Base-by-base conservation (phyloP, 164 flowering plant species). In the Houttuynia cordata region DNA sequence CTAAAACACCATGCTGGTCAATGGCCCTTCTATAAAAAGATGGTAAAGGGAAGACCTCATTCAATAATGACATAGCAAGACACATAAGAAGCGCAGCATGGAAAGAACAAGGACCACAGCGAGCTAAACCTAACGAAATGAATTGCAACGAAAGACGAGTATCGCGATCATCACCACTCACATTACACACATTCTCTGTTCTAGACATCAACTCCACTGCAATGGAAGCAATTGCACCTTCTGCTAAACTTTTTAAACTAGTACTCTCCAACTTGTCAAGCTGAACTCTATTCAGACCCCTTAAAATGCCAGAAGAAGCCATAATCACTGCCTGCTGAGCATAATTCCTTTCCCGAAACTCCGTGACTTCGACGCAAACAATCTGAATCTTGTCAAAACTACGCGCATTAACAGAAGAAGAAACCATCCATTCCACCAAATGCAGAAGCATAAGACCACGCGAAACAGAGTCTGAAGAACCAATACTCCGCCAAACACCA, bases 391-490 rank as follows among this genome's bases (percentile, higher is more conserved):
- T 81, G 59, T 79, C 78, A 23, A 67, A 55, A 53, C 75, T 68
- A 24, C 64, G 70, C 1, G 76, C 63, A 52, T 61, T 70, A 47
- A 81, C 60, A 25, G 69, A 78, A 65, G 83, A 68, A 52, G 82
- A 85, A 4, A 81, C 56, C 62, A 85, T 82, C 99, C 96, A 94
- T 61, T 91, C 97, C 22, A 85, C 59, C 77, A 88, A 65, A 78
- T 84, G 96, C 68, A 88, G 68, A 68, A 91, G 68, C 94, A 83
- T 74, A 58, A 88, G 75, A 25, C 93, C 97, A 63, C 73, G 64
- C 66, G 72, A 57, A 53, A 85, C 62, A 64, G 64, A 63, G 56
- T 57, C 71, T 49, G n/a, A 10, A 42, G 71, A 73, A 8, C 77
- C 83, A 60, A 67, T 80, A 40, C 65, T 73, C 63, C 64, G 76